Base-by-base conservation (phyloP, 768 basidiomycete genomes). In the Hortiboletus campestris region DNA sequence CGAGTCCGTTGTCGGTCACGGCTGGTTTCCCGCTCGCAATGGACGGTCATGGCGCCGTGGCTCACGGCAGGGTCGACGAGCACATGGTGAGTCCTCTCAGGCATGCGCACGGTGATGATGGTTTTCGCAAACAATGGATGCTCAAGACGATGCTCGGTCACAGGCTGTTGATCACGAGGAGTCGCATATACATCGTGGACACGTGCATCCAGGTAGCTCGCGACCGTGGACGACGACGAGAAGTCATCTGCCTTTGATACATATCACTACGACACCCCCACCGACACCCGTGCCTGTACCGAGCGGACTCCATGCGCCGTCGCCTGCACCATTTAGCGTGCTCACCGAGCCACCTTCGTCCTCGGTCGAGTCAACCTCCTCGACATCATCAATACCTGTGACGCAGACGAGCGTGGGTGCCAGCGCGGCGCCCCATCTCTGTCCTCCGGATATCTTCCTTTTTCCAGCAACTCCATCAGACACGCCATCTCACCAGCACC, bases 31-130 rank as follows among this genome's bases (percentile, higher is more conserved):
- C 54, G 35, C 28, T 46, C n/a, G 41, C 16, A 0, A 13, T 51
- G 42, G 42, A 36, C 14, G 53, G 45, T 17, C 19, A 41, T 14
- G 47, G 46, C 46, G 22, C 47, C 4, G 29, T 47, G 45, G n/a
- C 34, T 29, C 58, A 63, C 46, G 44, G 44, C 36, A 60, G 56
- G 38, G 53, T 53, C 35, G 84, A 84, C 61, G 78, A 69, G 41
- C 57, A 59, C 45, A 75, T 85, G 80, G 83, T 84, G 52, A 51
- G 78, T 69, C 40, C 41, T 35, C 42, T 17, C 25, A 14, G 8
- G 19, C 22, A 6, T 13, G n/a, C n/a, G 51, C 29, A 14, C 20
- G 28, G 39, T 34, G 20, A 25, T 25, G 25, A 35, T 8, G 28
- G 17, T n/a, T 5, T 41, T 28, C 22, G 38, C 25, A 46, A 39